Evolutionary conservation across 192 early-diverging fungal species (phyloP), one percentile per base, ranked within the genome.

Genomic region (Dissophora globulifera): DNA sequence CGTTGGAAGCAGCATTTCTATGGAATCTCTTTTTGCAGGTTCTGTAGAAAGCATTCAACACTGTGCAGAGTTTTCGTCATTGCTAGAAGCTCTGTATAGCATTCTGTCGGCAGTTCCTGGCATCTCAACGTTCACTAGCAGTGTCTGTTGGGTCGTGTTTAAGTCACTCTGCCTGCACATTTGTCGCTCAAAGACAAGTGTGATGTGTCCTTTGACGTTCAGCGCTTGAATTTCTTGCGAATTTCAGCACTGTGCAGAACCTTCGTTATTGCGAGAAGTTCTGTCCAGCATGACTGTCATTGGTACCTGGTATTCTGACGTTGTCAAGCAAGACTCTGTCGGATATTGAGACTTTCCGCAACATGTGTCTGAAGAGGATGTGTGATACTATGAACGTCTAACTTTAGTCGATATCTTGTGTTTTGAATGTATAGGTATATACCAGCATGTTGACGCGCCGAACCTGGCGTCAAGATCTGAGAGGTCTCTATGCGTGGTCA

Each of bases 191-290:
- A 50, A 26, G 54, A 42, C 64, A 67, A 58, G 50, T 29, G 55
- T 67, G 64, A 58, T 67, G 64, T 67, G 64, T 67, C 35, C 54
- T 67, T 67, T 67, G 65, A 67, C 65, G 56, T 23, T 67, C 65
- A 58, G 56, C 45, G 55, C 7, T 43, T 51, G 55, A 29, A 35
- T 67, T 67, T 67, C 52, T 69, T 59, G 49, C 50, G 57, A 53
- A 45, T 53, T 19, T 53, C 66, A 69, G 38, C 55, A 59, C 66
- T 69, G 57, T 69, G 55, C 49, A 69, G 56, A 69, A 26, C 29
- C 40, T 69, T 69, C 35, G 66, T 33, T 53, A 61, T 69, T 69
- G 50, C 67, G 12, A 61, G 58, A 69, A 69, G 50, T 30, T 60
- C 58, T 69, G 50, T 41, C 22, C 48, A 61, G 57, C 51, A 61